These are phyloP conservation scores for Besnoitia besnoiti DNA, from an alignment of 169 alveolate species.

Conservation along the genomic window DNA sequence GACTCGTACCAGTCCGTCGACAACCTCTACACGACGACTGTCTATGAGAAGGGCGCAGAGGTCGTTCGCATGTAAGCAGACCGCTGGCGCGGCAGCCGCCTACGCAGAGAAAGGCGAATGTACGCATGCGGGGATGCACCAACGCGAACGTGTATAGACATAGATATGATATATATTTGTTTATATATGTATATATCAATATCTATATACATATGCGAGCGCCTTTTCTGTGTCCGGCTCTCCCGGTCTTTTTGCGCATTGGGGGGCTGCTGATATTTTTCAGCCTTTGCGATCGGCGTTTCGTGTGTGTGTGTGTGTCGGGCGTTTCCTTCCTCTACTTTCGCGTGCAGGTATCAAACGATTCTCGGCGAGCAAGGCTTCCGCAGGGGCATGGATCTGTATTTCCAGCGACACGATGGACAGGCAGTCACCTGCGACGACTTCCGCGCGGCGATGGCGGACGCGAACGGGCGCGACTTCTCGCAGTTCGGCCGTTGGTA, in stretches of 20 bases:
- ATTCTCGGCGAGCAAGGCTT: conserved; percentile 91
- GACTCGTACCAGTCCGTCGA: conserved; percentile 89
- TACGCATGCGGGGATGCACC: no score
- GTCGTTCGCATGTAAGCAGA: conserved; percentile 93
- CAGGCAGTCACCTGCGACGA: conserved; percentile 95
- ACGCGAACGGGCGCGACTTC: conserved; percentile 81
- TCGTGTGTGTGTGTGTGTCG: no score
- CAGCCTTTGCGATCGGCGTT: no score
- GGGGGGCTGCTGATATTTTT: no score
- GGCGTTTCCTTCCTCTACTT: background rate
- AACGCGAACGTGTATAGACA: no score
- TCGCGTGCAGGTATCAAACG: conserved; percentile 78
- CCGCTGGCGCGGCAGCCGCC: no score
- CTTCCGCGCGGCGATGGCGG: conserved; percentile 92
- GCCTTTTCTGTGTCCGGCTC: no score
- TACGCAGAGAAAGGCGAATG: no score
- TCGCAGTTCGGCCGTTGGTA: conserved; percentile 92
- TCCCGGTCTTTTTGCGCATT: no score
- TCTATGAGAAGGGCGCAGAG: conserved; percentile 90
- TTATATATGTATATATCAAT: no score
- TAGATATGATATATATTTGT: no score
- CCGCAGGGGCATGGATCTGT: conserved; percentile 90
- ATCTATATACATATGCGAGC: no score
- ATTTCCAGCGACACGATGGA: conserved; percentile 90
- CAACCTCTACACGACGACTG: conserved; percentile 92